Conservation (phyloP, 768 basidiomycete species). For the Naganishia vishniacii region DNA sequence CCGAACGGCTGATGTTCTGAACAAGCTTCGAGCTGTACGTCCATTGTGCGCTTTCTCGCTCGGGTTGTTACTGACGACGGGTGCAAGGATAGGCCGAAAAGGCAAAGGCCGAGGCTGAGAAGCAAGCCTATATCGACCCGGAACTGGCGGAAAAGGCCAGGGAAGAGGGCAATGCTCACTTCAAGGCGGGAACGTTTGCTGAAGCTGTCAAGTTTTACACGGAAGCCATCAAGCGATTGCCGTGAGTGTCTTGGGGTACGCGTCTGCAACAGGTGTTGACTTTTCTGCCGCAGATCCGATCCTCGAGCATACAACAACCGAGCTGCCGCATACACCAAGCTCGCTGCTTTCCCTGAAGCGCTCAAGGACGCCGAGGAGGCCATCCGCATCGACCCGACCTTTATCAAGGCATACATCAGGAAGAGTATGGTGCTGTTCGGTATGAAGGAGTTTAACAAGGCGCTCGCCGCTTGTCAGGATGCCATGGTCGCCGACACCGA, state of each 20-base stretch:
- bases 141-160: constrained; percentile 72
- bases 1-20: constrained; percentile 84
- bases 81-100: constrained; percentile 56
- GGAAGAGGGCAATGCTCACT: constrained; percentile 84
- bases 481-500: constrained; percentile 75
- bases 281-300: constrained; percentile 56
- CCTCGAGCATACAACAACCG: constrained; percentile 95
- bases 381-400: constrained; percentile 80
- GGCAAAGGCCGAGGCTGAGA: constrained; percentile 68
- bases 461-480: constrained; percentile 70
- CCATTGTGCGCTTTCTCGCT: not conserved
- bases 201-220: constrained; percentile 85
- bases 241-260: constrained; percentile 47
- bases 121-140: constrained; percentile 79
- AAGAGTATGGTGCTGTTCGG: constrained; percentile 76
- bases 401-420: constrained; percentile 94
- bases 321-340: constrained; percentile 94
- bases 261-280: no score
- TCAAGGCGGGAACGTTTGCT: constrained; percentile 88
- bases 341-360: constrained; percentile 86
- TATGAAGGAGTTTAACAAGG: constrained; percentile 88
- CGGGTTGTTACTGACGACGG: not conserved
- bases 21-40: constrained; percentile 63
- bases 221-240: constrained; percentile 94
- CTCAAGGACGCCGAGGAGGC: constrained; percentile 92